Conservation (phyloP, 306 rosid genomes). For the Pyrus communis region DNA sequence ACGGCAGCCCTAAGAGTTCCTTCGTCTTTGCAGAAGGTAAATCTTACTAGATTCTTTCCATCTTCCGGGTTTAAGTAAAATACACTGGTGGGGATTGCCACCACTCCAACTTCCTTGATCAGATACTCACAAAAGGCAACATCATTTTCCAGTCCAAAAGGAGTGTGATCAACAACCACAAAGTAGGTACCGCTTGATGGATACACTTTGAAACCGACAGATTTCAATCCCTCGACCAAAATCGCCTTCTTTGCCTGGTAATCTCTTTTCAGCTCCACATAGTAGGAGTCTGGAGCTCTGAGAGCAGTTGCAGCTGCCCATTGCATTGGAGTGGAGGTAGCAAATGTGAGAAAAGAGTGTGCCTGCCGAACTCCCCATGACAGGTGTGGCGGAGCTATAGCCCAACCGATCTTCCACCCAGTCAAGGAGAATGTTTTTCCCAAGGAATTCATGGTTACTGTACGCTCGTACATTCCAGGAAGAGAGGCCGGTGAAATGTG, state of each 20-base stretch:
- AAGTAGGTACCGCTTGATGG: constrained; percentile 91
- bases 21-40: constrained; percentile 91
- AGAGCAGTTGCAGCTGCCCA: constrained; percentile 87
- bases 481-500: constrained; percentile 78
- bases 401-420: constrained; percentile 93
- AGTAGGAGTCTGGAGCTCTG: constrained; percentile 84
- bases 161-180: constrained; percentile 87
- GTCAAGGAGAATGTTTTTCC: constrained; percentile 94
- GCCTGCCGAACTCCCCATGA: constrained; percentile 83
- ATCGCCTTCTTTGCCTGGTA: constrained; percentile 69
- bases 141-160: constrained; percentile 78
- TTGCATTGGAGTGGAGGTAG: constrained; percentile 83
- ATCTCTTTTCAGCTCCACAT: constrained; percentile 61
- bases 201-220: constrained; percentile 74
- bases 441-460: constrained; percentile 79
- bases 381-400: constrained; percentile 75
- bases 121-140: constrained; percentile 80
- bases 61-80: constrained; percentile 93
- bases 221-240: constrained; percentile 75
- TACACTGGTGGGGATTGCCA: constrained; percentile 86
- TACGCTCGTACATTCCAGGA: constrained; percentile 84
- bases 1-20: constrained; percentile 76
- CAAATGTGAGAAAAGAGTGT: constrained; percentile 63
- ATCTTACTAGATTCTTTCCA: constrained; percentile 82
- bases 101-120: constrained; percentile 89